A percentile compares a stretch with the other conserved stretches of the same genome.
phyloP scores from a whole-genome alignment of 805 yeast genomes.

The Limtongozyma cylindracea region DNA sequence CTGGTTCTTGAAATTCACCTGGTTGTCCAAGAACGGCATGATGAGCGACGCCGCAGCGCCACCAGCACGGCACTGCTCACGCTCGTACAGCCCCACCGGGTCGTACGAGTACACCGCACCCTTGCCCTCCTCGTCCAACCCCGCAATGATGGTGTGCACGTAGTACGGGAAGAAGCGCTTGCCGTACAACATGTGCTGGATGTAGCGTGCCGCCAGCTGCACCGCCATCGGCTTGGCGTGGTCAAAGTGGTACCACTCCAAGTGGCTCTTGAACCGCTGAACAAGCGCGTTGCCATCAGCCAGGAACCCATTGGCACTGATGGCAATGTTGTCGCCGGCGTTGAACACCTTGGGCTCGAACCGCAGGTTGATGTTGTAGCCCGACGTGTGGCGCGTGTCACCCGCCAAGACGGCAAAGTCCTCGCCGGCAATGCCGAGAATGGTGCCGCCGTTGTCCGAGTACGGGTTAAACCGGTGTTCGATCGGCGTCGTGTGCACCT shows the following conservation, averaged over 20 bases:
- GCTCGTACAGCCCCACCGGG: slow-evolving; percentile 93
- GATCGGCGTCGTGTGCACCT: slow-evolving; percentile 25
- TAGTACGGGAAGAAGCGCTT: slow-evolving; percentile 94
- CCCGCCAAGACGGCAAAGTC: slow-evolving; percentile 95
- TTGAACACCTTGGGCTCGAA: slow-evolving; percentile 75
- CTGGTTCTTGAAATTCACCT: slow-evolving; percentile 90
- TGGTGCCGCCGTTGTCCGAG: slow-evolving; percentile 91
- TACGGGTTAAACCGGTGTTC: slow-evolving; percentile 88
- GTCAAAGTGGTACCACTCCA: slow-evolving; percentile 86
- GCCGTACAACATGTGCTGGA: slow-evolving; percentile 76
- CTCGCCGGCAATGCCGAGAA: slow-evolving; percentile 91
- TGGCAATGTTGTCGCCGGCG: slow-evolving; percentile 67
- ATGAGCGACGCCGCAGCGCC: slow-evolving; percentile 93
- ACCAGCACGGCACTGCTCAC: slow-evolving; percentile 94
- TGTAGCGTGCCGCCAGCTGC: slow-evolving; percentile 64
- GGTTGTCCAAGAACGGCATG: slow-evolving; percentile 95
- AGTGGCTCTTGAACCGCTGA: slow-evolving; percentile 38
- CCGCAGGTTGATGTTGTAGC: slow-evolving; percentile 82
- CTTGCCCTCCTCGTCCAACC: slow-evolving; percentile 73
- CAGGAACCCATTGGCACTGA: slow-evolving; percentile 89
- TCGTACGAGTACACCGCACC: slow-evolving; percentile 94
- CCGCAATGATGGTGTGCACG: slow-evolving; percentile 86
- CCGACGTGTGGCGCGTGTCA: slow-evolving; percentile 91
- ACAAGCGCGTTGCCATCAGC: slow-evolving; percentile 85
- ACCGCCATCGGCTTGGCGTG: slow-evolving; percentile 50